Evolutionary conservation across 73 alveolate species (phyloP), one percentile per base, ranked within the genome.

Genomic region (Stentor coeruleus): DNA sequence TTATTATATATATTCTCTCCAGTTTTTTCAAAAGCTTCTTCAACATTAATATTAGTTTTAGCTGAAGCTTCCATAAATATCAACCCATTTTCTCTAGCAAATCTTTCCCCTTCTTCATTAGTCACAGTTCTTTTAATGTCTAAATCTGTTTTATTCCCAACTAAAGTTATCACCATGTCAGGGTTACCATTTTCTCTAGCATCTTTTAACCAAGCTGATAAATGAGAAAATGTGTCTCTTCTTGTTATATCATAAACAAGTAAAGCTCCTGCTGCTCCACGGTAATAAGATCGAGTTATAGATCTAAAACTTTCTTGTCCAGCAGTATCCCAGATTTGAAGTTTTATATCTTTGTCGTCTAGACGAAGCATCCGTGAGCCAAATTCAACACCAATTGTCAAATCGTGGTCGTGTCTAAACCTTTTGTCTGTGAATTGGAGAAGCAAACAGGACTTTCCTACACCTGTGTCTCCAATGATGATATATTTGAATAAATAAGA

Each of bases 171-270:
- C 74, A 37, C 36, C 73, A 79, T 79, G 58, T 39, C 40, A 3
- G 73, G 73, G 3, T 72, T 55, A 33, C 79, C 86, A 57, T 79
- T 79, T 3, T 36, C 26, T 26, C n/a, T 79, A 30, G 58, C 83
- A 30, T 79, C 86, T 59, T 79, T 41, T 40, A 79, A 57, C 82
- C 86, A 79, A 33, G 11, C 30, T 40, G 38, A 58, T 55, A 79
- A 38, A 79, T 79, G 86, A 31, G 39, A 58, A 79, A 79, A 79
- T 0, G 86, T 57, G 38, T 79, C 86, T 31, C 14, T 39, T 3
- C 86, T 86, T 20, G 98, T 90, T 42, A 93, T 83, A 81, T 93
- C 98, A 82, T 93, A 93, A 28, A 93, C 98, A 35, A 93, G 90
- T 31, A 93, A 75, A 2, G 95, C 98, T 37, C 98, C 95, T 0